Evolutionary conservation across 306 rosid genomes (phyloP).

Genomic region (Inga oerstediana): DNA sequence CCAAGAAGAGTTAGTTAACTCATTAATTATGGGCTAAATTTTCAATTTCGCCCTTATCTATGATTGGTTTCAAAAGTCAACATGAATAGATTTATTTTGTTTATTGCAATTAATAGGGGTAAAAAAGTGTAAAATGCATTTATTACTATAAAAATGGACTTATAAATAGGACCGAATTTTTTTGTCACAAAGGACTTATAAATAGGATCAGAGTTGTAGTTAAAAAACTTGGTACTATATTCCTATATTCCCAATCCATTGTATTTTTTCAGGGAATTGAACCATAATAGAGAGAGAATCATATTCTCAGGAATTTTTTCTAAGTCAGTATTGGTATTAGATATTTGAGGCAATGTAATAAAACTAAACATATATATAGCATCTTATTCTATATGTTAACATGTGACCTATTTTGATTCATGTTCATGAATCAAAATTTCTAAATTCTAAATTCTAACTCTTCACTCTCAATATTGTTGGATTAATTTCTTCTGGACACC

Average conservation of each 20-base stretch:
- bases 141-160: too few species aligned
- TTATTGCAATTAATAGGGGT: too few species aligned
- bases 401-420: background rate
- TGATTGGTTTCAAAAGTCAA: too few species aligned
- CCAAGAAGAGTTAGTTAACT: too few species aligned
- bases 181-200: too few species aligned
- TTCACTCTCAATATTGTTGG: background rate
- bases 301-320: slow-evolving; percentile 44
- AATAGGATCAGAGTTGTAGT: background rate
- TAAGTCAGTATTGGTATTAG: background rate
- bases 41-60: too few species aligned
- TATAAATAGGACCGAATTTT: too few species aligned
- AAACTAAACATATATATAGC: background rate
- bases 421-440: slow-evolving; percentile 16
- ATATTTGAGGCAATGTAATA: background rate
- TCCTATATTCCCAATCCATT: slow-evolving; percentile 18
- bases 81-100: too few species aligned
- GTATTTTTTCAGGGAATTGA: slow-evolving; percentile 9
- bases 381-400: slow-evolving; percentile 43
- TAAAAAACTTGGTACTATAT: background rate
- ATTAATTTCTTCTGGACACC: background rate
- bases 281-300: slow-evolving; percentile 44
- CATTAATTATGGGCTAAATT: too few species aligned
- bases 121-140: too few species aligned
- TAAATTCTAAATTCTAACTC: background rate